Base-by-base conservation (phyloP, 257 asterid genomes). In the Henckelia pumila region DNA sequence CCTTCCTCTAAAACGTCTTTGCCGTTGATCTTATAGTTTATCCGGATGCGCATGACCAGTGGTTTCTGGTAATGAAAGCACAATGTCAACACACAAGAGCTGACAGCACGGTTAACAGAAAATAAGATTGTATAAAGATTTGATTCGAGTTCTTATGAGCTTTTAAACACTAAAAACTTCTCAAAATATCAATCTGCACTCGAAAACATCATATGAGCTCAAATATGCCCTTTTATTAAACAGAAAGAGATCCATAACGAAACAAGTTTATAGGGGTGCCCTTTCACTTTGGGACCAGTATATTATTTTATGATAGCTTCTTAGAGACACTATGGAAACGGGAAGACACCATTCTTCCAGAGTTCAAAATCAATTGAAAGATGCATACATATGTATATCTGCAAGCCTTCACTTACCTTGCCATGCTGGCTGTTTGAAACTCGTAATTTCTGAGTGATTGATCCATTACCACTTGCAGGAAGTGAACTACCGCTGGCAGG, bases 1-100 rank as follows among this genome's bases (percentile, higher is more conserved):
- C 99, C 97, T 77, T 94, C 96, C 87, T 94, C 99, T 76, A 87
- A 74, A 62, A 86, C 82, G 32, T 86, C 97, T 83, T 85, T 94
- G 70, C 25, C 79, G 49, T 87, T 85, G 67, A 50, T 80, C 84
- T 87, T 88, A 69, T 94, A 94, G 71, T 73, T 84, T 78, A 94
- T 84, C 80, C 97, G 82, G 20, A 85, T 21, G 76, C 97, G 89
- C 99, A 94, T 91, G 66, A 91, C 88, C 67, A 88, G 85, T 67
- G 97, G 80, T 91, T 91, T 94, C 97, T 94, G 92, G 77, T 59
- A 63, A 68, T 11, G 49, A 75, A 44, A 75, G 21, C 53, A 23
- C 29, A 57, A 64, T 71, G 65, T 66, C 47, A 56, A 65, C 56
- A 26, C 63, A 59, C 59, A 71, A 40, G 13, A 14, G 19, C 19